Evolutionary conservation across 2,329 filamentous ascomycete genomes (phyloP).

Genomic region (Nothophaeocryptopus gaeumannii): DNA sequence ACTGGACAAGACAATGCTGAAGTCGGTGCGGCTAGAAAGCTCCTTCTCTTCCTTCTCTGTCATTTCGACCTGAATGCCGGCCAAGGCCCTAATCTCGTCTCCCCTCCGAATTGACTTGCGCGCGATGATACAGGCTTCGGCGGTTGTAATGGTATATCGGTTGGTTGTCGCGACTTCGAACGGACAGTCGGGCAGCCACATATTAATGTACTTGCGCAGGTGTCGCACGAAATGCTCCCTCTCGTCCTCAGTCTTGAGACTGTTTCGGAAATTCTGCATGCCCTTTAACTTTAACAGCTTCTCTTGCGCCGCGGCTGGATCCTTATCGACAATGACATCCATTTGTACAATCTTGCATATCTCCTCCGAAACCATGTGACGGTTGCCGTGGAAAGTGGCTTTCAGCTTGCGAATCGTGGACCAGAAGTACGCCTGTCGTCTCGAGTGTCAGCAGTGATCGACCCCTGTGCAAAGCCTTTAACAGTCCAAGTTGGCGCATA

Average conservation of each 20-base stretch:
- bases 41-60: slow-evolving; percentile 86
- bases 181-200: slow-evolving; percentile 89
- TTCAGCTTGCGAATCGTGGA: slow-evolving; percentile 90
- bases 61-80: slow-evolving; percentile 87
- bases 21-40: slow-evolving; percentile 84
- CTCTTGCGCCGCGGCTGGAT: slow-evolving; percentile 67
- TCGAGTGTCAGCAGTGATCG: slow-evolving; percentile 5
- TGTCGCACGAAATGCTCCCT: slow-evolving; percentile 83
- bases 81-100: slow-evolving; percentile 85
- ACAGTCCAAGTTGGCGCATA: slow-evolving; percentile 49
- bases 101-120: slow-evolving; percentile 74
- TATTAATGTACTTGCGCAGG: slow-evolving; percentile 83
- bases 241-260: slow-evolving; percentile 67
- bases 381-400: slow-evolving; percentile 80
- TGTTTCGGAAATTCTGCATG: slow-evolving; percentile 66
- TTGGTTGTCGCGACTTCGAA: slow-evolving; percentile 95
- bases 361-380: slow-evolving; percentile 68
- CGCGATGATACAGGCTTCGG: slow-evolving; percentile 85
- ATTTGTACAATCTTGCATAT: slow-evolving; percentile 59
- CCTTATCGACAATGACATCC: slow-evolving; percentile 70
- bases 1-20: slow-evolving; percentile 93
- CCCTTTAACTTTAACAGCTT: slow-evolving; percentile 71
- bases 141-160: slow-evolving; percentile 85
- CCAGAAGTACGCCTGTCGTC: slow-evolving; percentile 83
- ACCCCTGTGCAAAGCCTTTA: not conserved